A percentile compares a stretch with the other conserved stretches of the same genome.
phyloP scores from a whole-genome alignment of 805 yeast species.

The Yarrowia deformans region DNA sequence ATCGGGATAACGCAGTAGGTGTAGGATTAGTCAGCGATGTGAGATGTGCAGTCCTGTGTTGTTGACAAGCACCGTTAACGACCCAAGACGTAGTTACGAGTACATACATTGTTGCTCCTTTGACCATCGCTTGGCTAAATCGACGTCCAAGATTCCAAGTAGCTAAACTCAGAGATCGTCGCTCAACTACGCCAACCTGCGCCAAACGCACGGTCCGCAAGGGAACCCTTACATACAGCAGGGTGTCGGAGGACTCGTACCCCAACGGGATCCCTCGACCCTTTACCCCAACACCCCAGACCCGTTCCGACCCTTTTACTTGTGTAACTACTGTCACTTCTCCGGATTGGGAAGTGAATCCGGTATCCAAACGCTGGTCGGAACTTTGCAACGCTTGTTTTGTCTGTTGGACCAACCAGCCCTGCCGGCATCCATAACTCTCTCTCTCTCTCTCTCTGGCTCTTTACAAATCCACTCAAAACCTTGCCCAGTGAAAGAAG shows the following conservation, averaged over 20 bases:
- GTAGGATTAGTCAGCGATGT: too few relatives aligned
- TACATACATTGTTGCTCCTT: background rate
- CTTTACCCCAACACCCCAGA: background rate
- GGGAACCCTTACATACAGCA: too few relatives aligned
- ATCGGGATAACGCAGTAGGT: too few relatives aligned
- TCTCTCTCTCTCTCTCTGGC: background rate
- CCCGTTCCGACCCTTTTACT: background rate
- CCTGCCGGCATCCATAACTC: background rate
- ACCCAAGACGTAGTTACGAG: too few relatives aligned
- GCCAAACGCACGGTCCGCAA: background rate
- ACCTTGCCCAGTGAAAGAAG: background rate
- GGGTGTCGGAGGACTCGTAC: background rate
- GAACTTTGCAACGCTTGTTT: background rate
- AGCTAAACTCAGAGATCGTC: conserved; percentile 3
- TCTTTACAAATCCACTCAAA: conserved; percentile 3
- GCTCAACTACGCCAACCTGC: background rate
- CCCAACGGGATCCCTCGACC: background rate
- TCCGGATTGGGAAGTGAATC: conserved; percentile 23
- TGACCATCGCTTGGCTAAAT: background rate
- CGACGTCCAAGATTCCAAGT: background rate
- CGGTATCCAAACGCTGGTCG: background rate
- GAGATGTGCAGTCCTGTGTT: too few relatives aligned
- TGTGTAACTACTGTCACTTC: background rate
- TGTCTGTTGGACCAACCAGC: background rate
- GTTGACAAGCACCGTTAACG: too few relatives aligned